Evolutionary conservation across 352 stramenopile genomes (phyloP), one percentile per base, ranked within the genome.

Genomic region (Elongisporangium undulatum): DNA sequence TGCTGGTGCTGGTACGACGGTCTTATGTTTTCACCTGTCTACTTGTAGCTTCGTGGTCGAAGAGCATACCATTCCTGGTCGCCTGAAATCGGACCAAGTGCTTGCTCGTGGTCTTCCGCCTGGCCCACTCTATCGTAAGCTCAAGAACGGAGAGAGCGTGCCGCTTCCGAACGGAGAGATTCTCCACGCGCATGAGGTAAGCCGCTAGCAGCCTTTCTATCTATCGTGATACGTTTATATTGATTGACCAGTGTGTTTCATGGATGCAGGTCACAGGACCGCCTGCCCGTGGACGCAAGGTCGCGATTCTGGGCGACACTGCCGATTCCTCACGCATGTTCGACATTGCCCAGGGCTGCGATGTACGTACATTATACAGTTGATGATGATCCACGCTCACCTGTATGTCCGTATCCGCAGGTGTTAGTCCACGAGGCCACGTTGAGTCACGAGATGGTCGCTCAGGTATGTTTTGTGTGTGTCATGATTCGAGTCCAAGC

Each of bases 401-500:
- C 22, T 19, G 55, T n/a, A 22, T 22, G 34, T 55, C 10, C 50
- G 48, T 16, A 34, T n/a, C 3, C 19, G 8, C 60, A 92, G 79
- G 79, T 96, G n/a, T 77, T 96, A 38, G 83, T 96, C 16, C 87
- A 96, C 53, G 87, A 96, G 77, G 85, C 87, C 48, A 96, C 87
- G 4, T 58, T 95, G 15, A 81, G 72, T 26, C 83, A 94, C 58
- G 69, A 71, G 21, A 92, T 92, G 80, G 62, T 85, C 13, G 67
- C 71, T n/a, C 67, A 89, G 66, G 75, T 85, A 60, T 15, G 53
- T 21, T 12, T 61, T n/a, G n/a, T 13, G 4, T n/a, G 22, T 12
- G 13, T 49, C 8, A 20, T 19, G 6, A 29, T 17, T 24, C 9
- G 52, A 19, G 54, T 63, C 16, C 12, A 26, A 51, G n/a, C 16